Percentiles rank a stretch among this genome's conserved stretches.
phyloP scores from a whole-genome alignment of 73 alveolate genomes.

The Blepharisma stoltei region DNA sequence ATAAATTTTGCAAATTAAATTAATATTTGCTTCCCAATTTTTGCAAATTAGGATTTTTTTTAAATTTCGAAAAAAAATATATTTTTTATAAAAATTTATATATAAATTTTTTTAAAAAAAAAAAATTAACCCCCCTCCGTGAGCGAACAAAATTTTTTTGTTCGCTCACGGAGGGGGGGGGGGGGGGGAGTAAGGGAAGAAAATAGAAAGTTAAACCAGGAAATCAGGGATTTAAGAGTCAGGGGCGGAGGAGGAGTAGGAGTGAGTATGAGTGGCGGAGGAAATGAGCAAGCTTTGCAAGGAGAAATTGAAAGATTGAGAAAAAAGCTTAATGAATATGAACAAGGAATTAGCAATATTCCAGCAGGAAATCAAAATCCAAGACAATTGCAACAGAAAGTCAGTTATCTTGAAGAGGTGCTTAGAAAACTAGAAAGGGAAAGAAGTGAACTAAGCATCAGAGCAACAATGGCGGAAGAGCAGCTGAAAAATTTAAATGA shows the following conservation, averaged over 20 bases:
- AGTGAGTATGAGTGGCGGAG: constrained; percentile 4
- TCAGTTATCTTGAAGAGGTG: constrained; percentile 83
- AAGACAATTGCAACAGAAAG: constrained; percentile 78
- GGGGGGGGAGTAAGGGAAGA: no score
- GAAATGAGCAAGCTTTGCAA: constrained; percentile 20
- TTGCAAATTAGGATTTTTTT: no score
- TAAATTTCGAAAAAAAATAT: no score
- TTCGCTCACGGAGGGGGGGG: no score
- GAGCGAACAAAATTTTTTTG: no score
- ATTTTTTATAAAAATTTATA: no score
- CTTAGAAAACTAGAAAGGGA: constrained; percentile 93
- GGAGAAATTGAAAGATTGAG: constrained; percentile 67
- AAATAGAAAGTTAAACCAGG: constrained; percentile 54
- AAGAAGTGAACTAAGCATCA: constrained; percentile 89
- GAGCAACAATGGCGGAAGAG: constrained; percentile 98
- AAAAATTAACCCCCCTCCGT: no score
- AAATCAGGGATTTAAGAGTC: not conserved
- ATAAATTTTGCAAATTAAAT: no score
- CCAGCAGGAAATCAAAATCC: constrained; percentile 74
- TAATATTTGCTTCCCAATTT: no score
- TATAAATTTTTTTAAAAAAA: no score
- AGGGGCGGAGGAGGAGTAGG: not conserved
- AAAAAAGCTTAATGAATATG: constrained; percentile 49
- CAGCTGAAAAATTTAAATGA: constrained; percentile 87
- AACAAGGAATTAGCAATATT: constrained; percentile 32